A percentile compares a stretch with the other conserved stretches of the same genome.
Conservation (phyloP, 1,139 yeast genomes). For the Hyphopichia khmerensis region DNA sequence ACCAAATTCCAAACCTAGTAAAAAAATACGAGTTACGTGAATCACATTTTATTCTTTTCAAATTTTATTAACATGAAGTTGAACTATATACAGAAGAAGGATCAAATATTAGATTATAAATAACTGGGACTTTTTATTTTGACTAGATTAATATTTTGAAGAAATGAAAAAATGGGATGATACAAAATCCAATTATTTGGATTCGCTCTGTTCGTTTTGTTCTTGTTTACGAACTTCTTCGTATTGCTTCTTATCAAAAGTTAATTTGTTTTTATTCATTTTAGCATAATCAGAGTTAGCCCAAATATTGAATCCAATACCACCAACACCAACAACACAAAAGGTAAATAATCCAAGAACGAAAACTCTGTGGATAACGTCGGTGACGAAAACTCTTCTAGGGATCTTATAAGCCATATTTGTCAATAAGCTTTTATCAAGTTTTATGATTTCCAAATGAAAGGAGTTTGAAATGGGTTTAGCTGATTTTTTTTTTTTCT, state of each 20-base stretch:
- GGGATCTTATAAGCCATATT: slow-evolving; percentile 38
- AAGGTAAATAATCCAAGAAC: slow-evolving; percentile 75
- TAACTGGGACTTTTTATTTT: no score
- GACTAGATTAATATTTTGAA: no score
- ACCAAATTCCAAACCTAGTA: neutral
- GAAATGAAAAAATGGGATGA: neutral
- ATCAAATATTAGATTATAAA: no score
- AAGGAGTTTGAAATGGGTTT: neutral
- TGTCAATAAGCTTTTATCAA: neutral
- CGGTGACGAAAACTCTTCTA: slow-evolving; percentile 59
- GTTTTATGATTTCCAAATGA: neutral
- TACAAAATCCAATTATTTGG: neutral
- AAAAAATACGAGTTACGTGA: neutral
- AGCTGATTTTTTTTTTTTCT: neutral
- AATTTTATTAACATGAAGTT: no score
- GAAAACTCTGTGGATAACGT: slow-evolving; percentile 78
- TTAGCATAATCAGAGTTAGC: slow-evolving; percentile 51
- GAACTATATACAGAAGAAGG: no score
- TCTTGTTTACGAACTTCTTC: slow-evolving; percentile 21
- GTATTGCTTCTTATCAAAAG: slow-evolving; percentile 33
- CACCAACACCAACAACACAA: slow-evolving; percentile 50
- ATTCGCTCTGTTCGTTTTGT: neutral
- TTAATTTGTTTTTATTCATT: slow-evolving; percentile 43
- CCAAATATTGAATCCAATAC: slow-evolving; percentile 62
- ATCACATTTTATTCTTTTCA: no score